phyloP scores from a whole-genome alignment of 176 grass and related monocot species.

The Avena atlantica region DNA sequence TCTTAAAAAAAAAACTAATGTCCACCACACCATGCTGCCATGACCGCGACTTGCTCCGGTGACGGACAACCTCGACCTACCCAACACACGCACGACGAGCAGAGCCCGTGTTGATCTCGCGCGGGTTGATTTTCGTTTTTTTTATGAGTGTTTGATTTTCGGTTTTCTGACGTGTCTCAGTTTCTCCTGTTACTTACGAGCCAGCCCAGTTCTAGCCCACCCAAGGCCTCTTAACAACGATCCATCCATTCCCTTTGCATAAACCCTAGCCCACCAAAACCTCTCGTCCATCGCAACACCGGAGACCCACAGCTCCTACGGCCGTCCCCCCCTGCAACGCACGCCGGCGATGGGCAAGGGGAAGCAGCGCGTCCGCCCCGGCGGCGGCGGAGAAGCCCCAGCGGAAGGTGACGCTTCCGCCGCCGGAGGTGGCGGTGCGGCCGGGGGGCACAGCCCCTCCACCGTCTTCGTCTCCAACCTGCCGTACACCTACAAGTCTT shows the following conservation, averaged over 20 bases:
- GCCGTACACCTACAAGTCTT: slow-evolving; percentile 84
- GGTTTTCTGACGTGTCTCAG: too few relatives aligned
- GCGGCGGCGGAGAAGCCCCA: not conserved
- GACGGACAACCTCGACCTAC: too few relatives aligned
- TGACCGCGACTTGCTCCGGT: too few relatives aligned
- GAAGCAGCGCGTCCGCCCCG: slow-evolving; percentile 55
- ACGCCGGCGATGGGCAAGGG: slow-evolving; percentile 74
- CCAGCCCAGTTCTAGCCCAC: slow-evolving; percentile 1
- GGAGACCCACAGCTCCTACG: not conserved
- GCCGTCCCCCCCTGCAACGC: slow-evolving; percentile 6
- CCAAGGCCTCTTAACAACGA: too few relatives aligned
- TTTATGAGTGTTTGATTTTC: too few relatives aligned
- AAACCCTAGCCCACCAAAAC: slow-evolving; percentile 51
- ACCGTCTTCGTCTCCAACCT: slow-evolving; percentile 91
- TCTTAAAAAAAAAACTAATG: too few relatives aligned
- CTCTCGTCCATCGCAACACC: not conserved
- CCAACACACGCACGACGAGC: too few relatives aligned
- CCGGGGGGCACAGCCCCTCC: slow-evolving; percentile 63
- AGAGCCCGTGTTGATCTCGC: too few relatives aligned
- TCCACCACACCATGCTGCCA: too few relatives aligned
- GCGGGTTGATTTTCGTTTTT: too few relatives aligned
- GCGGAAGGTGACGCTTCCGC: slow-evolving; percentile 7
- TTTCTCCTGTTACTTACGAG: not conserved
- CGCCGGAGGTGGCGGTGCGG: not conserved
- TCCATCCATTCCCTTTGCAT: not conserved